These are phyloP conservation scores for Xylaria telfairii DNA, from an alignment of 495 filamentous ascomycete species.

Conservation along the genomic window DNA sequence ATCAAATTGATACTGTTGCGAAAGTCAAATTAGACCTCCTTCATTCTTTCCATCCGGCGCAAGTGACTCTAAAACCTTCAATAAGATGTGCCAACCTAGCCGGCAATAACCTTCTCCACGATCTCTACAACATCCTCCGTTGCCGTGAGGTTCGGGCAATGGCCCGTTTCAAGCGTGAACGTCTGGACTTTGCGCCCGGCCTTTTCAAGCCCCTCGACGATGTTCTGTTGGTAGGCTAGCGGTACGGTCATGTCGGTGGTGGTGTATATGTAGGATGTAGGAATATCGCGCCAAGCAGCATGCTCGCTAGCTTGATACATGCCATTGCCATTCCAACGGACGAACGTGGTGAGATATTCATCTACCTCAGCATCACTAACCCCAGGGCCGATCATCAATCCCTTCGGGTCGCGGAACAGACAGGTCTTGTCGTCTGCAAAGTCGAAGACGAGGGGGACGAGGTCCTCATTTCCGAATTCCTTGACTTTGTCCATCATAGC, in stretches of 20 bases:
- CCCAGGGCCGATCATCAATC: constrained; percentile 1
- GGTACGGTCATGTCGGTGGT: constrained; percentile 44
- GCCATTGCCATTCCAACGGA: constrained; percentile 39
- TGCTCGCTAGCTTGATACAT: constrained; percentile 34
- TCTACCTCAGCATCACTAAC: constrained; percentile 17
- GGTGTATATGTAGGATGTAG: constrained; percentile 45
- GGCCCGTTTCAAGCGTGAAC: constrained; percentile 39
- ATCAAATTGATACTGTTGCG: too few relatives aligned
- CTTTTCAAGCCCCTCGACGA: constrained; percentile 38
- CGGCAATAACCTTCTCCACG: constrained; percentile 20
- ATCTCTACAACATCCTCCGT: constrained; percentile 33
- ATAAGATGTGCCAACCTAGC: neutral
- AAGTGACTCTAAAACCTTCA: too few relatives aligned
- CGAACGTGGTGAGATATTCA: constrained; percentile 33
- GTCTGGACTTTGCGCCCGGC: constrained; percentile 36
- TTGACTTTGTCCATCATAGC: constrained; percentile 40
- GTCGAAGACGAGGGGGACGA: constrained; percentile 41
- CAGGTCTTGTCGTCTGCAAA: constrained; percentile 39
- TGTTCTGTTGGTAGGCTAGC: constrained; percentile 44
- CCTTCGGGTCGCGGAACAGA: constrained; percentile 33
- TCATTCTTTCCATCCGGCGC: too few relatives aligned
- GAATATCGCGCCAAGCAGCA: constrained; percentile 47
- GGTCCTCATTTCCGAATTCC: constrained; percentile 38
- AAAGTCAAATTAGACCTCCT: too few relatives aligned
- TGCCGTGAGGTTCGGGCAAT: constrained; percentile 42